A percentile compares a stretch with the other conserved stretches of the same genome.
Conservation (phyloP, 352 stramenopile genomes). For the Phytophthora sp. region DNA sequence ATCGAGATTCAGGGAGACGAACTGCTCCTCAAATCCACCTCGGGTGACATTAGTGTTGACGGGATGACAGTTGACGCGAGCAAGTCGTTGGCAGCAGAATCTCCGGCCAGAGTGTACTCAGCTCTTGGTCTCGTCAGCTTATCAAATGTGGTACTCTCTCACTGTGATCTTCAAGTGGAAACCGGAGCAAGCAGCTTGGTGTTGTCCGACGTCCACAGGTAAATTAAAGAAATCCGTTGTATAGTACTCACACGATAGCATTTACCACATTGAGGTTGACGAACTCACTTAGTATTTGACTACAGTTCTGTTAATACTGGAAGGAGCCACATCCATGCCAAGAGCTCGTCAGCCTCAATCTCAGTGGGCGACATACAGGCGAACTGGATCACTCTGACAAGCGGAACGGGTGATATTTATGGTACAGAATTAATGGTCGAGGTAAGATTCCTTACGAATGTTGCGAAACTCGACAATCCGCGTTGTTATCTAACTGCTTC, state of each 20-base stretch:
- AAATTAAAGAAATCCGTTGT: too few species aligned
- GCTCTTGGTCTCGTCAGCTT: conserved; percentile 54
- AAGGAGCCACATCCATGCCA: conserved; percentile 53
- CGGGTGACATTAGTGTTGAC: conserved; percentile 59
- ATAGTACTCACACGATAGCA: too few species aligned
- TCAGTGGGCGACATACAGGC: conserved; percentile 45
- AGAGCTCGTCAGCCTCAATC: conserved; percentile 58
- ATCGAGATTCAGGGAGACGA: conserved; percentile 42
- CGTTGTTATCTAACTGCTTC: background rate
- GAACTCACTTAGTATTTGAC: conserved; percentile 1
- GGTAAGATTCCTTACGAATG: conserved; percentile 25
- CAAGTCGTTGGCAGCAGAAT: conserved; percentile 33
- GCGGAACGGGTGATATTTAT: conserved; percentile 49
- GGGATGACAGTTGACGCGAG: conserved; percentile 49
- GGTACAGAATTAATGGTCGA: conserved; percentile 41
- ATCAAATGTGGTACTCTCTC: conserved; percentile 50
- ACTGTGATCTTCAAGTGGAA: conserved; percentile 59
- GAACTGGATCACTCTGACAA: conserved; percentile 70
- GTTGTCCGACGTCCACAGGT: conserved; percentile 51
- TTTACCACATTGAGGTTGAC: background rate
- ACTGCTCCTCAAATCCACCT: conserved; percentile 46
- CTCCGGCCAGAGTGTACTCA: conserved; percentile 43
- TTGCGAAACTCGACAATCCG: too few species aligned
- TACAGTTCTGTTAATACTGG: conserved; percentile 52
- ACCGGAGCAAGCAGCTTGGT: conserved; percentile 58